phyloP scores from a whole-genome alignment of 129 eudicot genomes.

The Apium graveolens region DNA sequence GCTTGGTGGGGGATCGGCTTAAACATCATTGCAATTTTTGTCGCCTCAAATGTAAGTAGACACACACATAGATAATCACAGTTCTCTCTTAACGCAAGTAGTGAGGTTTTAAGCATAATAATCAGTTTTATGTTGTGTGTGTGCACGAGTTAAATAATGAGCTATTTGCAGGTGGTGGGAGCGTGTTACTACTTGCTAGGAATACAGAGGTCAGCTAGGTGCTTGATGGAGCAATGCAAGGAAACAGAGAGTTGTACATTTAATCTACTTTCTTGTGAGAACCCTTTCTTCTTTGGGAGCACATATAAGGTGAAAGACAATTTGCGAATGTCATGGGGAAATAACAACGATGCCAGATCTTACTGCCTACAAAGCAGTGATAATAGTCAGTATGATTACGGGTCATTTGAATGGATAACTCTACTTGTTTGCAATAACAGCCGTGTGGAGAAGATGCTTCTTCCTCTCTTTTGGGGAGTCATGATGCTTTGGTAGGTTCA shows the following conservation, averaged over 20 bases:
- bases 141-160: background rate
- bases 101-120: background rate
- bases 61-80: background rate
- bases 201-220: background rate
- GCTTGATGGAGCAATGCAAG: slow-evolving; percentile 3
- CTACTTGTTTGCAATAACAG: background rate
- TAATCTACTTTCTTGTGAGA: background rate
- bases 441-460: background rate
- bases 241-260: background rate
- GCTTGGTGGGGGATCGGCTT: slow-evolving; percentile 2
- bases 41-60: background rate
- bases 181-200: slow-evolving; percentile 3
- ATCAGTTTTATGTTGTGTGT: background rate
- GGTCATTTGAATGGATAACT: background rate
- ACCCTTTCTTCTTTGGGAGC: background rate
- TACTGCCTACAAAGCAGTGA: slow-evolving; percentile 5
- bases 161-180: slow-evolving; percentile 2
- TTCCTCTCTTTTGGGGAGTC: background rate
- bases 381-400: slow-evolving; percentile 1
- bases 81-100: background rate
- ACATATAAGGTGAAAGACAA: background rate
- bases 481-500: background rate
- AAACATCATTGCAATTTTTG: background rate
- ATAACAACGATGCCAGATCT: background rate
- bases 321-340: background rate